Conservation (phyloP, 2,329 filamentous ascomycete genomes). For the Aspergillus fructus region DNA sequence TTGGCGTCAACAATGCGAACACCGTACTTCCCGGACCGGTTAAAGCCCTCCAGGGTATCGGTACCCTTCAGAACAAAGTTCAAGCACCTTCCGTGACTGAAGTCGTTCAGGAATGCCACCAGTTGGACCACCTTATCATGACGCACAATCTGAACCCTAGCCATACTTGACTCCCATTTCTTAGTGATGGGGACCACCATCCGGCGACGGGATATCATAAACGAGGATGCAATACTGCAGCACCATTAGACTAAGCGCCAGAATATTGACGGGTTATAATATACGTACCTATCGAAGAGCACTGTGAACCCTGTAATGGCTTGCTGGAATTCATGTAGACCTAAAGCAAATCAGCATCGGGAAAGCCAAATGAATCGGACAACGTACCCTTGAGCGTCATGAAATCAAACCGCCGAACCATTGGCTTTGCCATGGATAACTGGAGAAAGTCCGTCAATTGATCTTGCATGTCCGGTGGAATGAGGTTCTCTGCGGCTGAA, state of each 20-base stretch:
- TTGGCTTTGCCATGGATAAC: constrained; percentile 56
- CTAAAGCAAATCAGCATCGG: constrained; percentile 34
- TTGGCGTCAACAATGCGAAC: constrained; percentile 86
- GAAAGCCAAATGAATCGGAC: background rate
- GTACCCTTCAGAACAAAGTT: constrained; percentile 83
- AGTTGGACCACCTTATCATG: constrained; percentile 75
- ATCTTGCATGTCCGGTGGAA: constrained; percentile 60
- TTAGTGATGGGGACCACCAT: constrained; percentile 94
- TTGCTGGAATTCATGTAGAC: constrained; percentile 75
- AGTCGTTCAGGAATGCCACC: constrained; percentile 84
- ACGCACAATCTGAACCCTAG: constrained; percentile 76
- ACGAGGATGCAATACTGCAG: constrained; percentile 62
- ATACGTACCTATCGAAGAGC: constrained; percentile 61
- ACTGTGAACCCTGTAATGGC: constrained; percentile 80
- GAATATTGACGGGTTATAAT: background rate
- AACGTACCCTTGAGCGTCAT: constrained; percentile 49
- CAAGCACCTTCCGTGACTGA: constrained; percentile 83
- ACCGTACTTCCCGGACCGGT: constrained; percentile 64
- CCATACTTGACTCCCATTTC: constrained; percentile 83
- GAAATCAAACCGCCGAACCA: constrained; percentile 72
- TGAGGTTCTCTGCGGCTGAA: constrained; percentile 68
- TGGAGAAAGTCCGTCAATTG: constrained; percentile 66
- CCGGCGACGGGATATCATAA: constrained; percentile 78
- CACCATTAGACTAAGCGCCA: background rate
- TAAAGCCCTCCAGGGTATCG: constrained; percentile 74